phyloP scores from a whole-genome alignment of 176 grass and related monocot genomes.

The Typha latifolia region DNA sequence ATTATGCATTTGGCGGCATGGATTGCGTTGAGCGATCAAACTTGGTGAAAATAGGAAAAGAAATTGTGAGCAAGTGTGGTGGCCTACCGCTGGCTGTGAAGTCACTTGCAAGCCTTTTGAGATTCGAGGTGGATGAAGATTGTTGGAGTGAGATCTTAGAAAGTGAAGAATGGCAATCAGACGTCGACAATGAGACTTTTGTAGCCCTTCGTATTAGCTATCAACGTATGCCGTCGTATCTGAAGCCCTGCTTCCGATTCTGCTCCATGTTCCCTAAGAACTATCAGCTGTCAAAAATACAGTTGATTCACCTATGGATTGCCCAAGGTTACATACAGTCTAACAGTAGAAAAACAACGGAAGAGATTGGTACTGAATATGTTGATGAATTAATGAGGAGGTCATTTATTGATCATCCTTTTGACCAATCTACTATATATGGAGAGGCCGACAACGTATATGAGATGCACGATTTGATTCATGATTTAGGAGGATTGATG shows the following conservation, averaged over 20 bases:
- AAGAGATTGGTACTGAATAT: too few relatives aligned
- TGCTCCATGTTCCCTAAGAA: too few relatives aligned
- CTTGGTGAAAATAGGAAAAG: neutral
- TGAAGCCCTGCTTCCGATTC: too few relatives aligned
- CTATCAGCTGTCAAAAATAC: too few relatives aligned
- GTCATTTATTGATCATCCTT: neutral
- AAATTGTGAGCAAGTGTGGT: constrained; percentile 2
- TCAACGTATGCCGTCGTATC: neutral
- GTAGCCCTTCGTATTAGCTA: neutral
- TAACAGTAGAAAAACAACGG: too few relatives aligned
- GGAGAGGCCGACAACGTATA: neutral
- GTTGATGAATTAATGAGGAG: neutral
- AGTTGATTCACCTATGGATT: too few relatives aligned
- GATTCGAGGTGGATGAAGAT: neutral
- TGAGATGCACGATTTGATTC: neutral
- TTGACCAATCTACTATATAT: neutral
- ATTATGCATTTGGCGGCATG: neutral
- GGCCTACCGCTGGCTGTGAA: constrained; percentile 1
- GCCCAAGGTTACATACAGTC: too few relatives aligned
- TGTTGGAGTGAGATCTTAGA: neutral
- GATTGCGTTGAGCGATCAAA: neutral
- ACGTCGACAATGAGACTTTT: neutral
- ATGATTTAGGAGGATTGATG: neutral
- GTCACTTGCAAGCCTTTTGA: neutral
- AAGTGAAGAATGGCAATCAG: neutral